These are phyloP conservation scores for Tricholoma matsutake DNA, from an alignment of 768 basidiomycete genomes.

Conservation along the genomic window DNA sequence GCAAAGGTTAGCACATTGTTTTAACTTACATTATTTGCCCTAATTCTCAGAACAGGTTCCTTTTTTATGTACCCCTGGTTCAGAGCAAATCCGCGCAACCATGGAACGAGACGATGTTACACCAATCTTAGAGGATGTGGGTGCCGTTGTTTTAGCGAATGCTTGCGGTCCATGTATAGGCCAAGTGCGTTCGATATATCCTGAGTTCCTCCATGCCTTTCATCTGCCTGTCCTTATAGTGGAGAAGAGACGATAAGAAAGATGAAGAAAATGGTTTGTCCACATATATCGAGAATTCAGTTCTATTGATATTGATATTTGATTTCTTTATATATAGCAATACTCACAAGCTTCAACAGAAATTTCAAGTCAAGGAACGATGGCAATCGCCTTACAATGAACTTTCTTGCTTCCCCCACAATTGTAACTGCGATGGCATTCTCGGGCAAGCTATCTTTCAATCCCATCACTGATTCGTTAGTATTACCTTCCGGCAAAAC, in stretches of 20 bases:
- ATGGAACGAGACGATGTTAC: slow-evolving; percentile 94
- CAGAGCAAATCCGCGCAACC: slow-evolving; percentile 95
- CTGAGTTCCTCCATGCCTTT: neutral
- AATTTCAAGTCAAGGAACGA: slow-evolving; percentile 91
- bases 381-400: slow-evolving; percentile 92
- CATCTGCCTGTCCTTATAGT: slow-evolving; percentile 40
- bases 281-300: neutral
- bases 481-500: slow-evolving; percentile 61
- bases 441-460: slow-evolving; percentile 90
- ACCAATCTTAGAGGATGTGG: slow-evolving; percentile 75
- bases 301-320: slow-evolving; percentile 5
- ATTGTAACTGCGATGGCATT: slow-evolving; percentile 98
- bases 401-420: slow-evolving; percentile 96
- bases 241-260: slow-evolving; percentile 89
- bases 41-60: slow-evolving; percentile 49
- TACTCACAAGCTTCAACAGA: slow-evolving; percentile 96
- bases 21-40: slow-evolving; percentile 1
- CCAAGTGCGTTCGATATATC: slow-evolving; percentile 49
- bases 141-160: slow-evolving; percentile 94
- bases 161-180: slow-evolving; percentile 99
- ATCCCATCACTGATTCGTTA: slow-evolving; percentile 81
- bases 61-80: slow-evolving; percentile 86
- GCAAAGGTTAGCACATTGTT: slow-evolving; percentile 48
- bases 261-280: slow-evolving; percentile 85
- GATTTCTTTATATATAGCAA: slow-evolving; percentile 49